These are phyloP conservation scores for Syzygium aromaticum DNA, from an alignment of 345 rosid species.

Conservation along the genomic window DNA sequence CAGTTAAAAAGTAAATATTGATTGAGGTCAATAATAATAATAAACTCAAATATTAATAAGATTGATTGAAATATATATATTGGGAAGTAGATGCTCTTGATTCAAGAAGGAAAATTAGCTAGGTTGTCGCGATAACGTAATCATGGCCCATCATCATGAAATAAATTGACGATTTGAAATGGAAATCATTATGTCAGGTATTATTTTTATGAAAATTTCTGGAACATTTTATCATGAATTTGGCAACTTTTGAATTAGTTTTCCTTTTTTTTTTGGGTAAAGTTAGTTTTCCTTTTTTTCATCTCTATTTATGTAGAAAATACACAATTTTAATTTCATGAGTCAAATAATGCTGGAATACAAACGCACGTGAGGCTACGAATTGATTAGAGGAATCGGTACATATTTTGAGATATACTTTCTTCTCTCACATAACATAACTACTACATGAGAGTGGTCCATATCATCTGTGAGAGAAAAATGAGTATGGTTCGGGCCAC, in stretches of 20 bases:
- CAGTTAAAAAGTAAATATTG: background rate
- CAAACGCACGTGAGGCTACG: background rate
- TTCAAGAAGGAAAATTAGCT: background rate
- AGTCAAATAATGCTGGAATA: background rate
- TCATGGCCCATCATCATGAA: background rate
- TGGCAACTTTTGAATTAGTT: background rate
- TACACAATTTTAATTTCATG: background rate
- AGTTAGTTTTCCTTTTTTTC: background rate
- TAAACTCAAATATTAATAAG: background rate
- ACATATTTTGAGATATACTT: background rate
- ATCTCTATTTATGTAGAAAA: background rate
- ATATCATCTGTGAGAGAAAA: background rate
- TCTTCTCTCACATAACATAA: background rate
- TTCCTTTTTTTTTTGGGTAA: background rate
- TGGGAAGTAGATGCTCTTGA: background rate
- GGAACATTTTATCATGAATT: background rate
- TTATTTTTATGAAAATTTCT: background rate
- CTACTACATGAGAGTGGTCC: background rate
- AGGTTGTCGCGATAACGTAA: background rate
- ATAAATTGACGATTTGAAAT: background rate
- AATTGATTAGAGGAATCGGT: background rate
- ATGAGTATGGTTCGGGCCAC: no score
- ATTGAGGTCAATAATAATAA: background rate
- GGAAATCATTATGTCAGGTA: background rate
- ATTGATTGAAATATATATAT: background rate